These are phyloP conservation scores for Pezicula carpinea DNA, from an alignment of 2,329 filamentous ascomycete genomes.

Conservation along the genomic window DNA sequence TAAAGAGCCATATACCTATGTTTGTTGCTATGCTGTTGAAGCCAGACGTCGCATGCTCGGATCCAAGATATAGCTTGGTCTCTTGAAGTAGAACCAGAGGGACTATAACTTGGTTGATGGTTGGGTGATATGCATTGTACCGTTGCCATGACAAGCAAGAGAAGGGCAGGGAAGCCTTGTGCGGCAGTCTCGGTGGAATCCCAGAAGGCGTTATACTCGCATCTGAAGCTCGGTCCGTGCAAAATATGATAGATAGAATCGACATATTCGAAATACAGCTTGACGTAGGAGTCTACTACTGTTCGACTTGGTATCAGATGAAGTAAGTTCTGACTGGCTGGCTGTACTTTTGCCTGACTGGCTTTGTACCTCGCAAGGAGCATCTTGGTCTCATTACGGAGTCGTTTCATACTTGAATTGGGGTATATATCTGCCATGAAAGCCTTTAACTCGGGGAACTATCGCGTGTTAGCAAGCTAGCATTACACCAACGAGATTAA, in stretches of 20 bases:
- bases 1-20: background rate
- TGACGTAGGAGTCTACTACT: background rate
- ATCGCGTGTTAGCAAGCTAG: no score
- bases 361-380: background rate
- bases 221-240: constrained; percentile 19
- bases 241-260: constrained; percentile 21
- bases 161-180: constrained; percentile 14
- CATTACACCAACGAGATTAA: no score
- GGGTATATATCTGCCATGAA: background rate
- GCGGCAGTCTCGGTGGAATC: constrained; percentile 7
- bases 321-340: background rate
- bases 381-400: background rate
- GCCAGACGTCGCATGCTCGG: background rate
- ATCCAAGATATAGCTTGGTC: constrained; percentile 1
- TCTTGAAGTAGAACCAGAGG: background rate
- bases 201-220: constrained; percentile 18
- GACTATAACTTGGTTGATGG: background rate
- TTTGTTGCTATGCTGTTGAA: background rate
- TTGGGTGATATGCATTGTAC: constrained; percentile 1
- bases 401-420: background rate
- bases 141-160: constrained; percentile 16
- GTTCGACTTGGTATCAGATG: background rate
- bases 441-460: background rate
- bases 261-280: constrained; percentile 10
- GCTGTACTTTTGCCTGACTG: background rate